Conservation (phyloP, 306 rosid genomes). For the Chamaecrista fasciculata region DNA sequence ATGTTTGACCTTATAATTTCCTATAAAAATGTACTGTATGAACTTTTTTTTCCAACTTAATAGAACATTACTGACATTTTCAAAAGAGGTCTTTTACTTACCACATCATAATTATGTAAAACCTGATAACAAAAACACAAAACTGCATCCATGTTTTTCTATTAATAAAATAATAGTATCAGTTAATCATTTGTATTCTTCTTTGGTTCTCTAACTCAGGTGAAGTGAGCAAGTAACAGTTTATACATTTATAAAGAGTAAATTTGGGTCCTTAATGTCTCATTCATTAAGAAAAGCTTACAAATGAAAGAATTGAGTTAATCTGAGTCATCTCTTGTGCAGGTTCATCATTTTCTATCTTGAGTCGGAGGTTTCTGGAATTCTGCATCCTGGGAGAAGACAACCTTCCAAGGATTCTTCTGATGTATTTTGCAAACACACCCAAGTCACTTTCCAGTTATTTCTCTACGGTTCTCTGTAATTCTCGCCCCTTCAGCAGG, state of each 20-base stretch:
- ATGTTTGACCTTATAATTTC: too few species aligned
- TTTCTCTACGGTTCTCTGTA: constrained; percentile 89
- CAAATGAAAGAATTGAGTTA: not conserved
- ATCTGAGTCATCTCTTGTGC: constrained; percentile 34
- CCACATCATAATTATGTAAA: not conserved
- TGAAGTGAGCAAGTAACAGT: not conserved
- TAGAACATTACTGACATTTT: too few species aligned
- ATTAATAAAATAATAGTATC: not conserved
- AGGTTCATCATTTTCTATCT: constrained; percentile 73
- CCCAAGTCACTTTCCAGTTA: constrained; percentile 69
- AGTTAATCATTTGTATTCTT: not conserved
- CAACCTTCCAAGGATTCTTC: constrained; percentile 79
- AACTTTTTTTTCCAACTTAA: too few species aligned
- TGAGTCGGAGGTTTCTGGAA: constrained; percentile 78
- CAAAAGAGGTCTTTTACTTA: not conserved
- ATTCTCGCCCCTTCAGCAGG: constrained; percentile 64
- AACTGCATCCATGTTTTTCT: not conserved
- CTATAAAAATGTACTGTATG: too few species aligned
- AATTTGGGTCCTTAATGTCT: not conserved
- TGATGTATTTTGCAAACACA: constrained; percentile 93
- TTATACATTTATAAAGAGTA: not conserved
- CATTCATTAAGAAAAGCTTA: not conserved
- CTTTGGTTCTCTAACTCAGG: not conserved
- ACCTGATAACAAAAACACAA: not conserved
- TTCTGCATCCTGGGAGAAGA: constrained; percentile 78